Evolutionary conservation across 2,329 filamentous ascomycete species (phyloP).

Genomic region (Fusarium tricinctum): DNA sequence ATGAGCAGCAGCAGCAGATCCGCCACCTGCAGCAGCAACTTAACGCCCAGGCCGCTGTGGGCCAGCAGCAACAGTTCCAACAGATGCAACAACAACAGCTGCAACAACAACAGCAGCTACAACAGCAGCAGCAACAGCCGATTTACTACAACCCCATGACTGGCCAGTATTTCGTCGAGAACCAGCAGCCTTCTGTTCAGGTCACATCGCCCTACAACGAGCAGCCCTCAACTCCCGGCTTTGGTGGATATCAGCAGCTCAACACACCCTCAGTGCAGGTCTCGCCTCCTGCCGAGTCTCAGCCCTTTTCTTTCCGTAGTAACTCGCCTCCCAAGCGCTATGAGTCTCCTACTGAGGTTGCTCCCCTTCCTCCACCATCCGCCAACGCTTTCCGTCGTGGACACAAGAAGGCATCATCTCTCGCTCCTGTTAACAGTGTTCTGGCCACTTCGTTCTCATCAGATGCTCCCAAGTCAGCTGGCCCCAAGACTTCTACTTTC

Average conservation of each 20-base stretch:
- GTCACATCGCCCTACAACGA: slow-evolving; percentile 59
- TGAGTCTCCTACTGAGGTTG: slow-evolving; percentile 75
- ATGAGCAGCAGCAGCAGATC: slow-evolving; percentile 60
- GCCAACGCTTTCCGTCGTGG: slow-evolving; percentile 93
- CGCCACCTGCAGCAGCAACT: slow-evolving; percentile 59
- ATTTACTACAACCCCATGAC: slow-evolving; percentile 89
- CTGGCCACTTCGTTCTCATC: slow-evolving; percentile 62
- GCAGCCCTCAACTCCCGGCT: slow-evolving; percentile 57
- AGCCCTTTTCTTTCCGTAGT: slow-evolving; percentile 68
- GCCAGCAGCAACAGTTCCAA: slow-evolving; percentile 41
- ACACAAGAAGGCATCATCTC: slow-evolving; percentile 90
- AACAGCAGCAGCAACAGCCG: slow-evolving; percentile 72
- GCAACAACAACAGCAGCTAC: slow-evolving; percentile 60
- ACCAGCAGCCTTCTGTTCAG: slow-evolving; percentile 64
- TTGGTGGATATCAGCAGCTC: slow-evolving; percentile 57
- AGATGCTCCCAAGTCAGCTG: slow-evolving; percentile 69
- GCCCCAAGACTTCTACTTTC: slow-evolving; percentile 83
- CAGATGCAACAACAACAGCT: slow-evolving; percentile 57
- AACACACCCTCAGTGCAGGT: slow-evolving; percentile 82
- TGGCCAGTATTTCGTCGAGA: slow-evolving; percentile 87
- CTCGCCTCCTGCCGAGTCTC: slow-evolving; percentile 79
- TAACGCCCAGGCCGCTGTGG: slow-evolving; percentile 55
- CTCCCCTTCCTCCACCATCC: slow-evolving; percentile 86
- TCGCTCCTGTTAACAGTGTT: slow-evolving; percentile 70
- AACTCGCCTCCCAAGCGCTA: slow-evolving; percentile 75